Base-by-base conservation (phyloP, 306 rosid species). In the Alnus rubra region DNA sequence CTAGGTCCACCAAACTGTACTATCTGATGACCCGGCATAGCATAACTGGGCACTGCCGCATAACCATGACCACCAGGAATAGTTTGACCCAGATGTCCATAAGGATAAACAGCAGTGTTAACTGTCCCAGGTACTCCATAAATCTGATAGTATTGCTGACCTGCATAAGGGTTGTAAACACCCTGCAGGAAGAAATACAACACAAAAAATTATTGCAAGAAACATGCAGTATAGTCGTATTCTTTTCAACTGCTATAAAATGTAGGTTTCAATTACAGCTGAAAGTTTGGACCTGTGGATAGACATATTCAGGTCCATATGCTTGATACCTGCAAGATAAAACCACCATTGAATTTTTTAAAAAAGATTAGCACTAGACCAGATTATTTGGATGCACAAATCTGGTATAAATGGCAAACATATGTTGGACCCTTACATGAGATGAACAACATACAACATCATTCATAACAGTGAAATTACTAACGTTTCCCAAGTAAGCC, bases 91-190 rank as follows among this genome's bases (percentile, higher is more conserved):
- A 92, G 19, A 78, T 89, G 98, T 75, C 93, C 97, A 87, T 94
- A 92, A 73, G 97, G 93, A 85, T 92, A 89, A 50, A 89, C 9
- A 55, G 92, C 65, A 56, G 93, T 59, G 78, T 88, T 92, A 55
- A 83, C 85, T 52, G 91, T 74, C 76, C 97, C 97, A 62, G 97
- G 97, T 77, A 89, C 88, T 65, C 98, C 98, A 86, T 91, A 91
- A 74, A 91, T 87, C 87, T 86, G 98, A 82, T 92, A 84, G 85
- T 89, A 94, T 71, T 92, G 98, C 78, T 94, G 98, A 76, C 94
- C 97, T 56, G 73, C 55, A 72, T 91, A 92, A 47, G 97, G 90
- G 81, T 85, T 89, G 88, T 84, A 91, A 83, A 89, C 63, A 86
- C 88, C 88, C 97, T 91, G 77, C 72, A 45, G 48, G 77, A 84